These are phyloP conservation scores for Nakazawaea laoshanensis DNA, from an alignment of 805 yeast species.

Conservation along the genomic window DNA sequence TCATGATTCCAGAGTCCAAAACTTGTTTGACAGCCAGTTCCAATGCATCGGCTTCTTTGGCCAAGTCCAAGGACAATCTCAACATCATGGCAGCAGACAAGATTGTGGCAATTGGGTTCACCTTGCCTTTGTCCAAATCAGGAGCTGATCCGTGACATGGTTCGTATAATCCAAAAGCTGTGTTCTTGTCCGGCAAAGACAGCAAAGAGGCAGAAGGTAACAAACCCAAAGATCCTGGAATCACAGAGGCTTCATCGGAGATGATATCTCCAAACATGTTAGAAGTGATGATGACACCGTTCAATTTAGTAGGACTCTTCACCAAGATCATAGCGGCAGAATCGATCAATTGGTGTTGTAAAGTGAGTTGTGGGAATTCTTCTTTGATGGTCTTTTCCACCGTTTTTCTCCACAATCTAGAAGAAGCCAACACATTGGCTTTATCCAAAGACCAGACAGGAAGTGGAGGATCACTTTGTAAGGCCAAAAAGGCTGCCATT, in stretches of 20 bases:
- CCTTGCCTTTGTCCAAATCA: slow-evolving; percentile 79
- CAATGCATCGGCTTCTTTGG: slow-evolving; percentile 78
- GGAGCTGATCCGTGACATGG: slow-evolving; percentile 99
- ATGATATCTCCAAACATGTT: slow-evolving; percentile 99
- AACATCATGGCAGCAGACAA: slow-evolving; percentile 97
- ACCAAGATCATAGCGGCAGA: slow-evolving; percentile 98
- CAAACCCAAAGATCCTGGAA: slow-evolving; percentile 95
- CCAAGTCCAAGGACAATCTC: slow-evolving; percentile 76
- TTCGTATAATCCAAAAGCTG: slow-evolving; percentile 93
- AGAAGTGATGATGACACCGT: slow-evolving; percentile 87
- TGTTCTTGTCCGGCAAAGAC: slow-evolving; percentile 91
- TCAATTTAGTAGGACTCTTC: slow-evolving; percentile 82
- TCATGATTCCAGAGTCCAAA: slow-evolving; percentile 76
- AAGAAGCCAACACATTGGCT: slow-evolving; percentile 94
- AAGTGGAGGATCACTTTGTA: slow-evolving; percentile 87
- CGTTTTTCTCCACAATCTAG: slow-evolving; percentile 93
- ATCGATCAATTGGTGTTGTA: slow-evolving; percentile 94
- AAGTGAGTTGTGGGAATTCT: slow-evolving; percentile 83
- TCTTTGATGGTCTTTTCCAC: slow-evolving; percentile 75
- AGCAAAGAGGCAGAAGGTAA: slow-evolving; percentile 95
- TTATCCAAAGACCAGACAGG: slow-evolving; percentile 96
- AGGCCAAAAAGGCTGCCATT: slow-evolving; percentile 96
- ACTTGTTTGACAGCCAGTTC: slow-evolving; percentile 84
- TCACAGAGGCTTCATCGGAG: slow-evolving; percentile 95
- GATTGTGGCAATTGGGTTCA: slow-evolving; percentile 92